Conservation (phyloP, 2,329 filamentous ascomycete species). For the Penicillium thymicola region DNA sequence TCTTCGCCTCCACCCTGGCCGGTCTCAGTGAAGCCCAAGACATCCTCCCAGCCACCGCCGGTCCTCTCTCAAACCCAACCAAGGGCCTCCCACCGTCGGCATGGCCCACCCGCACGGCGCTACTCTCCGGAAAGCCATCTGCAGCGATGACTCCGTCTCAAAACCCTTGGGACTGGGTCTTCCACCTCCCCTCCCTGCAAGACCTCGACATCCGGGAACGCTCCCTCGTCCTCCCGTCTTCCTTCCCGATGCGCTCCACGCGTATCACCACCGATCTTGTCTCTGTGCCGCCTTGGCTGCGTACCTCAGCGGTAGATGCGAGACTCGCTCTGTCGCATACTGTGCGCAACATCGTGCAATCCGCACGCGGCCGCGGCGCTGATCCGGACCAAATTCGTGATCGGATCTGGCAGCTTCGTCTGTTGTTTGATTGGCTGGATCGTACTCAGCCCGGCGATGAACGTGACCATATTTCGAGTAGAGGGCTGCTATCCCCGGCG, state of each 20-base stretch:
- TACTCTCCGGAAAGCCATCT: constrained; percentile 20
- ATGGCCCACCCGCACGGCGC: constrained; percentile 22
- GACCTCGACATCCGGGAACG: constrained; percentile 64
- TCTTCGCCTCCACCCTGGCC: constrained; percentile 72
- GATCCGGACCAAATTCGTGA: constrained; percentile 51
- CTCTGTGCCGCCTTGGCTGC: constrained; percentile 49
- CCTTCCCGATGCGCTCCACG: constrained; percentile 30
- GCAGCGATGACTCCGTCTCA: constrained; percentile 32
- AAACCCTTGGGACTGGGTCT: constrained; percentile 69
- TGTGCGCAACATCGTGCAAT: constrained; percentile 32
- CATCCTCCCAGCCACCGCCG: constrained; percentile 32
- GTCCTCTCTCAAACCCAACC: constrained; percentile 20
- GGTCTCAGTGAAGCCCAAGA: constrained; percentile 64
- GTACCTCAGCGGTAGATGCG: constrained; percentile 66
- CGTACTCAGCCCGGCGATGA: constrained; percentile 19
- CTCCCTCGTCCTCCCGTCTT: constrained; percentile 56
- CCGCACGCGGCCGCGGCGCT: constrained; percentile 31
- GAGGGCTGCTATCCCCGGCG: neutral
- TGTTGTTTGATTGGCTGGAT: constrained; percentile 68
- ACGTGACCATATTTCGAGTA: neutral
- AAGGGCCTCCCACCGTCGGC: constrained; percentile 26
- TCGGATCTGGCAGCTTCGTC: constrained; percentile 58
- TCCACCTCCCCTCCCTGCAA: constrained; percentile 57
- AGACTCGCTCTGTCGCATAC: constrained; percentile 63
- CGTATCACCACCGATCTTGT: constrained; percentile 38